Conservation (phyloP, 768 basidiomycete species). For the Gymnopilus junonius region DNA sequence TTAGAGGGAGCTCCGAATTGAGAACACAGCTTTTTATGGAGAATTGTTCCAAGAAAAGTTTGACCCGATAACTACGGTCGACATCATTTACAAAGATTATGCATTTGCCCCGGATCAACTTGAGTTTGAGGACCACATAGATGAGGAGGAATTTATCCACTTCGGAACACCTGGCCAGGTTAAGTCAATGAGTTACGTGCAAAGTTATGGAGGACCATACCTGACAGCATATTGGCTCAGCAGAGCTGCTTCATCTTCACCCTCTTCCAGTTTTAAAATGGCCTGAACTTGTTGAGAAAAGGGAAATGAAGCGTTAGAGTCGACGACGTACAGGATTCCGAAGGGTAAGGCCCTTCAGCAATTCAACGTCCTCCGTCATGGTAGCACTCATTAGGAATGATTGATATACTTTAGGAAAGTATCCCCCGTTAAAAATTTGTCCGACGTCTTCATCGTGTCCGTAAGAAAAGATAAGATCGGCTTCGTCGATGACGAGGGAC, state of each 20-base stretch:
- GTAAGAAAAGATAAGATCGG: conserved; percentile 95
- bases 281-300: conserved; percentile 48
- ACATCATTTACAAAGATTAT: conserved; percentile 97
- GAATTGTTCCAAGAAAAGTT: conserved; percentile 98
- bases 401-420: conserved; percentile 82
- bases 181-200: conserved; percentile 7
- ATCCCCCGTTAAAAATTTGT: conserved; percentile 66
- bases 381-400: conserved; percentile 98
- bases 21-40: conserved; percentile 95
- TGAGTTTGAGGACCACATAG: conserved; percentile 96
- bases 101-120: conserved; percentile 94
- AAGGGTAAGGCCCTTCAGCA: conserved; percentile 85
- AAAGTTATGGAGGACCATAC: conserved; percentile 40
- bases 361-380: conserved; percentile 94
- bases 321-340: conserved; percentile 76
- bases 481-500: conserved; percentile 95
- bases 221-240: conserved; percentile 86
- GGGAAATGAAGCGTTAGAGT: background rate
- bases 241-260: conserved; percentile 77
- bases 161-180: conserved; percentile 73
- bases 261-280: conserved; percentile 87
- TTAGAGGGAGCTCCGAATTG: conserved; percentile 94
- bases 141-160: conserved; percentile 96
- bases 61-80: conserved; percentile 92
- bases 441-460: conserved; percentile 92